phyloP scores from a whole-genome alignment of 1,284 basidiomycete genomes.

The Leccinum holopus region DNA sequence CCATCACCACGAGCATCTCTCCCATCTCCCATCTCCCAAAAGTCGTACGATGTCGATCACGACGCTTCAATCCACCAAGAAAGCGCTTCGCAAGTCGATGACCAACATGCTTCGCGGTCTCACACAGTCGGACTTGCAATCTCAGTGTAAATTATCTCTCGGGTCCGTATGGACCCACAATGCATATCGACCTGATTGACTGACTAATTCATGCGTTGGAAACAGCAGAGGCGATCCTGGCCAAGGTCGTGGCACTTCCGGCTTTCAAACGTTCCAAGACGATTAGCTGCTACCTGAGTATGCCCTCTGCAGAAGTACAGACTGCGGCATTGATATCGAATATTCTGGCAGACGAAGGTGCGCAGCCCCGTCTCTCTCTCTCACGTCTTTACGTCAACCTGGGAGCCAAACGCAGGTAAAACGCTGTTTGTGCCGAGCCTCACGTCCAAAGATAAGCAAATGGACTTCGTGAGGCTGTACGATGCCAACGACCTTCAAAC shows the following conservation, averaged over 20 bases:
- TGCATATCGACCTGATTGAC: background rate
- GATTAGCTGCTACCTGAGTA: constrained; percentile 75
- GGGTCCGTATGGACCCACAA: background rate
- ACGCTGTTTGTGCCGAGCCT: constrained; percentile 71
- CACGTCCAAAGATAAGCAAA: constrained; percentile 44
- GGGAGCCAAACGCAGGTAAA: constrained; percentile 48
- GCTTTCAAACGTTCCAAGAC: constrained; percentile 49
- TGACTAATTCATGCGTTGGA: background rate
- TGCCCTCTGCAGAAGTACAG: constrained; percentile 69
- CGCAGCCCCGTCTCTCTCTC: background rate
- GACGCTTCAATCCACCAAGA: constrained; percentile 39
- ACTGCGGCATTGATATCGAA: constrained; percentile 45
- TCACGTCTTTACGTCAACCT: background rate
- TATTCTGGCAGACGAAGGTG: constrained; percentile 30
- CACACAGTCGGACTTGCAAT: constrained; percentile 44
- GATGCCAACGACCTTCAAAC: constrained; percentile 54
- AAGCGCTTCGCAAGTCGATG: constrained; percentile 55
- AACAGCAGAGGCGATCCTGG: constrained; percentile 54
- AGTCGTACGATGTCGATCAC: constrained; percentile 32
- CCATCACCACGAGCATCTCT: background rate
- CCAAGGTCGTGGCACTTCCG: constrained; percentile 47
- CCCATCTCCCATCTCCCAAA: background rate
- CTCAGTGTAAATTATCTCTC: constrained; percentile 52
- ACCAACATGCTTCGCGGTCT: constrained; percentile 44
- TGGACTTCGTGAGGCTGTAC: constrained; percentile 68